These are phyloP conservation scores for Opeltia flavorubescens DNA, from an alignment of 495 filamentous ascomycete genomes.

Conservation along the genomic window DNA sequence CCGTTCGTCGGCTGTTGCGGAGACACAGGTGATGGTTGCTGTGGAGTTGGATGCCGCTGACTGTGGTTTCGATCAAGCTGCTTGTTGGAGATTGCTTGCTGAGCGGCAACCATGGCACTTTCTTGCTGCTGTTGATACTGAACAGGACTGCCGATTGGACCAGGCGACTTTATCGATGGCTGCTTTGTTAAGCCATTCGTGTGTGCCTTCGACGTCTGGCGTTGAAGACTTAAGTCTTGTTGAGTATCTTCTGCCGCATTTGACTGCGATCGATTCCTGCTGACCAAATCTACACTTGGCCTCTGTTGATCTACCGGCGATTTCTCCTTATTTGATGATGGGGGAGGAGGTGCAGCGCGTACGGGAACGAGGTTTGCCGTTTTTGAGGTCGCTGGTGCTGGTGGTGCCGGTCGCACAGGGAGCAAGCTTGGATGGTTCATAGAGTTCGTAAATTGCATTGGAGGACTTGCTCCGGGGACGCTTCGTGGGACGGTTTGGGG, in stretches of 20 bases:
- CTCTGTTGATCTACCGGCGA: constrained; percentile 36
- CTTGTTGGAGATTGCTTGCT: constrained; percentile 45
- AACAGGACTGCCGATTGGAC: constrained; percentile 26
- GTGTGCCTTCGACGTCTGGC: constrained; percentile 27
- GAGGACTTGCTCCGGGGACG: constrained; percentile 18
- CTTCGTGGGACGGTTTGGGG: constrained; percentile 44
- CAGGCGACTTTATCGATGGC: constrained; percentile 19
- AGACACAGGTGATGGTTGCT: constrained; percentile 23
- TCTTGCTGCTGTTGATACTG: constrained; percentile 79
- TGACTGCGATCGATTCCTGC: constrained; percentile 11
- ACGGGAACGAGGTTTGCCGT: constrained; percentile 37
- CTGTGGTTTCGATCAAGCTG: constrained; percentile 47
- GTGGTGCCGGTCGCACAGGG: constrained; percentile 33
- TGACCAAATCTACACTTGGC: constrained; percentile 34
- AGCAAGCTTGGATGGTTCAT: constrained; percentile 12
- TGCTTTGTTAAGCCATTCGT: constrained; percentile 24
- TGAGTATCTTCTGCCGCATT: constrained; percentile 9
- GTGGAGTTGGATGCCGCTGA: constrained; percentile 28
- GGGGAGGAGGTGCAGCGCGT: constrained; percentile 30
- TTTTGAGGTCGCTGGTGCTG: constrained; percentile 51
- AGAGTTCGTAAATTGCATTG: constrained; percentile 26
- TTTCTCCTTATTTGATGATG: constrained; percentile 37
- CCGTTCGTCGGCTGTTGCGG: constrained; percentile 33
- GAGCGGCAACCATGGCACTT: constrained; percentile 59
- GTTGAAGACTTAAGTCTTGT: constrained; percentile 20